Percentiles rank a stretch among this genome's conserved stretches.
Evolutionary conservation across 352 stramenopile genomes (phyloP).

Genomic region (Phytophthora quininea): DNA sequence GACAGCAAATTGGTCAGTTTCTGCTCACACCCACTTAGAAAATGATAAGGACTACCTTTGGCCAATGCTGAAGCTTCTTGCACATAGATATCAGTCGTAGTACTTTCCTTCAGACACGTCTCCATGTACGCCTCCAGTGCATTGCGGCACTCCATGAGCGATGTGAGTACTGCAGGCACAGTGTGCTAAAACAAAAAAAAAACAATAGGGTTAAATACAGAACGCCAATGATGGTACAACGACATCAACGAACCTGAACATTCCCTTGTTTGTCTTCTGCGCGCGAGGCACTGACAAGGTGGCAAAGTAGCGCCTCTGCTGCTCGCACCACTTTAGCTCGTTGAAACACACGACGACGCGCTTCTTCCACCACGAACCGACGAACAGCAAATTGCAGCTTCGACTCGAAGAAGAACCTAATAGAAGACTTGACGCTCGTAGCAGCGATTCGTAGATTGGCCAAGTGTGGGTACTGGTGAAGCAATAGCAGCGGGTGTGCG

Average conservation of each 20-base stretch:
- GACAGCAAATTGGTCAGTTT: too few species aligned
- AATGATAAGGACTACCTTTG: slow-evolving; percentile 42
- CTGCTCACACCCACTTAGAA: too few species aligned
- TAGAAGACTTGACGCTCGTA: slow-evolving; percentile 45
- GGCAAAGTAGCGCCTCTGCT: slow-evolving; percentile 58
- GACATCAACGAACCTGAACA: slow-evolving; percentile 62
- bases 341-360: slow-evolving; percentile 53
- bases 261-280: slow-evolving; percentile 67
- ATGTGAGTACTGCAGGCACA: slow-evolving; percentile 67
- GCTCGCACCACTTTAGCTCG: slow-evolving; percentile 52
- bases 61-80: slow-evolving; percentile 63
- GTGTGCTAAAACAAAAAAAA: slow-evolving; percentile 51
- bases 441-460: slow-evolving; percentile 55
- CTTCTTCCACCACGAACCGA: slow-evolving; percentile 60
- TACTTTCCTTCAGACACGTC: slow-evolving; percentile 69
- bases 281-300: slow-evolving; percentile 62
- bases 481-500: slow-evolving; percentile 49
- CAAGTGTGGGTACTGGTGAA: slow-evolving; percentile 58
- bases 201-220: neutral
- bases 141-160: slow-evolving; percentile 71
- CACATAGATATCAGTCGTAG: slow-evolving; percentile 62
- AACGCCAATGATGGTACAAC: neutral
- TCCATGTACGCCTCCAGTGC: slow-evolving; percentile 72
- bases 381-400: slow-evolving; percentile 64
- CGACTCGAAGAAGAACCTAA: slow-evolving; percentile 56